A percentile compares a stretch with the other conserved stretches of the same genome.
Conservation (phyloP, 1,284 basidiomycete species). For the Malassezia caprae region DNA sequence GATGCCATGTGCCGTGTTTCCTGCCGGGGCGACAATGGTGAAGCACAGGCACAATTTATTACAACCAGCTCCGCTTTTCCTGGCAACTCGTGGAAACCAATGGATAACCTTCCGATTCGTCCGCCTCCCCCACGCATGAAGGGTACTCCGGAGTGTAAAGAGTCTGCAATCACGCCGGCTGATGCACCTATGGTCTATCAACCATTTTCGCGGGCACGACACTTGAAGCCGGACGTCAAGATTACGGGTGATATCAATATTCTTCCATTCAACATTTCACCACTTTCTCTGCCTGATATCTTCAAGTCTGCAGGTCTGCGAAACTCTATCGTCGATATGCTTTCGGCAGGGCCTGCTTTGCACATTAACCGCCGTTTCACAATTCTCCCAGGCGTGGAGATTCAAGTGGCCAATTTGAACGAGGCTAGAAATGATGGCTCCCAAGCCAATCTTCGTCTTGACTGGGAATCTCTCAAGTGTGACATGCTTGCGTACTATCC, state of each 20-base stretch:
- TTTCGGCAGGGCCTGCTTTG: constrained; percentile 7
- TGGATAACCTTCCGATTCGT: constrained; percentile 10
- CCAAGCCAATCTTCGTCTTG: constrained; percentile 4
- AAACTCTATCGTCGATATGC: constrained; percentile 9
- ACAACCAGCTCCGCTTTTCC: constrained; percentile 12
- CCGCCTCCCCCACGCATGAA: constrained; percentile 2
- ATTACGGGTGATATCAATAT: constrained; percentile 5
- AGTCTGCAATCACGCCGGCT: neutral
- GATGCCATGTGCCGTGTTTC: constrained; percentile 9
- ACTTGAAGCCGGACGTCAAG: constrained; percentile 11
- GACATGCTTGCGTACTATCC: constrained; percentile 17
- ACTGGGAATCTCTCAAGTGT: constrained; percentile 9
- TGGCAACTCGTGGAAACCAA: constrained; percentile 12
- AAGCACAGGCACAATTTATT: constrained; percentile 9
- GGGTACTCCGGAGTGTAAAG: neutral
- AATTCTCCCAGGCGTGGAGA: constrained; percentile 14
- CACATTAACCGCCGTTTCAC: constrained; percentile 10
- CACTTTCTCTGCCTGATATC: neutral
- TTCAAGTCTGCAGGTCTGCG: constrained; percentile 3
- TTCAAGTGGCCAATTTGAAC: constrained; percentile 15
- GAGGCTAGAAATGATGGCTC: neutral
- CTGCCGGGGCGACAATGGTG: constrained; percentile 13
- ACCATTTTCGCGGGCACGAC: constrained; percentile 4
- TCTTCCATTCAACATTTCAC: constrained; percentile 15
- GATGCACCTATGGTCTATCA: constrained; percentile 10